Evolutionary conservation across 257 asterid genomes (phyloP).

Genomic region (Penstemon barbatus): DNA sequence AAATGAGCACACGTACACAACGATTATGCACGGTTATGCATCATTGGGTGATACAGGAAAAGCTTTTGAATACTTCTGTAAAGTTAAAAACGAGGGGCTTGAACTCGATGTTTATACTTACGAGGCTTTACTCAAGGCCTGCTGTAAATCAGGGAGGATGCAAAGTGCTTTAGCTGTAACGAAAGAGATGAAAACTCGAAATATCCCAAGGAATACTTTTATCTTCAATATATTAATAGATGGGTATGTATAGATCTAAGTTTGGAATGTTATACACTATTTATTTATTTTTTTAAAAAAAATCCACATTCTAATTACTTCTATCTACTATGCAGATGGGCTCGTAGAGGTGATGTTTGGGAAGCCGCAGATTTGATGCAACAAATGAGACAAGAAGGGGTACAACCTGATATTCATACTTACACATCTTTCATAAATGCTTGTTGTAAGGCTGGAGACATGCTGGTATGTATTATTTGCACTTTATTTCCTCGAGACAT

Average conservation of each 20-base stretch:
- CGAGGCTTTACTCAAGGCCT: constrained; percentile 97
- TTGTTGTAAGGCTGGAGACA: constrained; percentile 98
- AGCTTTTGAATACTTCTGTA: constrained; percentile 89
- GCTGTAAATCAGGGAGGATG: constrained; percentile 99
- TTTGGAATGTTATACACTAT: constrained; percentile 10
- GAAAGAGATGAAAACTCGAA: constrained; percentile 76
- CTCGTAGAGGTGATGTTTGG: constrained; percentile 99
- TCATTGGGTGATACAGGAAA: constrained; percentile 95
- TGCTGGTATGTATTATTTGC: constrained; percentile 55
- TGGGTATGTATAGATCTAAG: constrained; percentile 55
- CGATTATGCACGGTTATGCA: constrained; percentile 95
- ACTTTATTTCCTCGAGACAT: neutral
- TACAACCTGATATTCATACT: constrained; percentile 93
- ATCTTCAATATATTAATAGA: constrained; percentile 92
- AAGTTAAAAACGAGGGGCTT: constrained; percentile 76
- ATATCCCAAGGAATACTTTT: constrained; percentile 80
- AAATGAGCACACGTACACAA: constrained; percentile 87
- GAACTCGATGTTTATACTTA: constrained; percentile 83
- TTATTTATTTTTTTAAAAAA: neutral
- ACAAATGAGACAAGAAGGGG: constrained; percentile 93
- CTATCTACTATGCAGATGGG: constrained; percentile 67
- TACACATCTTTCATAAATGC: constrained; percentile 91
- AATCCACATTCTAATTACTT: neutral
- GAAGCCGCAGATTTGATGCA: constrained; percentile 99
- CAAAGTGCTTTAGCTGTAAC: constrained; percentile 99